Base-by-base conservation (phyloP, 768 basidiomycete genomes). In the Tephrocybe sp. region DNA sequence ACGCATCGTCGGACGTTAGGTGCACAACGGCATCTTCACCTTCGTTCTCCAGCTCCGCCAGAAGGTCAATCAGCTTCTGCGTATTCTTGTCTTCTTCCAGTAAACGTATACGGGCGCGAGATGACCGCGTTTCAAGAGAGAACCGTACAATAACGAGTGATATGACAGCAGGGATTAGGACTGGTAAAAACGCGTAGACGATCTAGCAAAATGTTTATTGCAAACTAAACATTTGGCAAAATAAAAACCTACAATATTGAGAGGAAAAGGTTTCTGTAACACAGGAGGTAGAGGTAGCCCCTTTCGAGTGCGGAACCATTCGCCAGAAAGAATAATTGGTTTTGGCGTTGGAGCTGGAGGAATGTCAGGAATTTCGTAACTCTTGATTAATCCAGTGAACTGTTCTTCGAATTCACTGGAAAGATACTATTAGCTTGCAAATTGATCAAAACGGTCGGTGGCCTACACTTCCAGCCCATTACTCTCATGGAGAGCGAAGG, bases 381-480 rank as follows among this genome's bases (percentile, higher is more conserved):
- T 75, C 53, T 78, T 73, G 50, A 92, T 72, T 19, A 90, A 47
- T 22, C 78, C 74, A 9, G 70, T 52, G 59, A 87, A 87, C 46
- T 81, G 64, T 43, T 82, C 77, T 47, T 83, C 68, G 23, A 81
- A 68, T 42, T 78, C 72, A 58, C 87, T 89, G 55, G 39, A 43
- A 30, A 35, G 39, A 48, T n/a, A 43, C 14, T 3, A 4, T 26
- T 26, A 26, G 26, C 26, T 7, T 7, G 7, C 26, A 4, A 26
- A 7, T 59, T 48, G 39, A 33, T 17, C 31, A 32, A n/a, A 39
- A 26, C 26, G 26, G 7, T 26, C 4, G 3, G 26, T 26, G 26
- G 7, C 62, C 80, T 19, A 87, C 85, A 92, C 65, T 58, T 83
- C 65, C 17, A 92, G 68, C 1, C 86, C 88, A 51, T 75, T 85